Evolutionary conservation across 495 filamentous ascomycete species (phyloP).

Genomic region (Annulohypoxylon nitens): DNA sequence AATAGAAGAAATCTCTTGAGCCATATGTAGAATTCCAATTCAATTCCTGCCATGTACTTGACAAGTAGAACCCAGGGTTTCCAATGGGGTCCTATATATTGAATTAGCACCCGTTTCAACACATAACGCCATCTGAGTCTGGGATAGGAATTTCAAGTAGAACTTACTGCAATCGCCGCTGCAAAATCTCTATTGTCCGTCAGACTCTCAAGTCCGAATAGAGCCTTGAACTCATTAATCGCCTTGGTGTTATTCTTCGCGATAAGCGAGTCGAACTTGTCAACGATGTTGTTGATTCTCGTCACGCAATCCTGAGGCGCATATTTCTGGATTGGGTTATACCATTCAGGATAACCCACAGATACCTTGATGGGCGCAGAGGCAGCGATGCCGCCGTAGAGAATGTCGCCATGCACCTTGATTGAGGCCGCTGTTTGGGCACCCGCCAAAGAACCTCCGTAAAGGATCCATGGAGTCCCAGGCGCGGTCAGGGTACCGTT

Average conservation of each 20-base stretch:
- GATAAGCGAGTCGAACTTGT: conserved; percentile 58
- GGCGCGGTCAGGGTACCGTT: conserved; percentile 53
- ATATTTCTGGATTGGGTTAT: conserved; percentile 47
- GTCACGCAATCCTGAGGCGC: conserved; percentile 56
- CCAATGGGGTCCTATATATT: conserved; percentile 55
- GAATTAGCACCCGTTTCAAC: not conserved
- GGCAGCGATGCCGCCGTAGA: conserved; percentile 61
- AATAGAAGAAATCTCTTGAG: conserved; percentile 61
- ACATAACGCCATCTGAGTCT: not conserved
- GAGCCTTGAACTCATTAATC: conserved; percentile 57
- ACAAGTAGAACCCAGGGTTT: conserved; percentile 62
- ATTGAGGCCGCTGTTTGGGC: conserved; percentile 59
- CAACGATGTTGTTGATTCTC: conserved; percentile 61
- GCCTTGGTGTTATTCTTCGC: conserved; percentile 50
- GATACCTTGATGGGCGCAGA: conserved; percentile 55
- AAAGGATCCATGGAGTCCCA: conserved; percentile 59
- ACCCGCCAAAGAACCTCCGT: conserved; percentile 60
- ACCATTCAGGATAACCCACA: conserved; percentile 58
- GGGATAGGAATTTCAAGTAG: conserved; percentile 1
- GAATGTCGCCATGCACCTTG: conserved; percentile 57
- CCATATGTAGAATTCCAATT: conserved; percentile 57
- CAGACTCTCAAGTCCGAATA: conserved; percentile 58
- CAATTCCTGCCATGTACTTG: conserved; percentile 64
- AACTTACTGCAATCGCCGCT: conserved; percentile 55
- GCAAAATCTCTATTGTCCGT: conserved; percentile 60